These are phyloP conservation scores for Macrocystidia cucumis DNA, from an alignment of 1,284 basidiomycete species.

Conservation along the genomic window DNA sequence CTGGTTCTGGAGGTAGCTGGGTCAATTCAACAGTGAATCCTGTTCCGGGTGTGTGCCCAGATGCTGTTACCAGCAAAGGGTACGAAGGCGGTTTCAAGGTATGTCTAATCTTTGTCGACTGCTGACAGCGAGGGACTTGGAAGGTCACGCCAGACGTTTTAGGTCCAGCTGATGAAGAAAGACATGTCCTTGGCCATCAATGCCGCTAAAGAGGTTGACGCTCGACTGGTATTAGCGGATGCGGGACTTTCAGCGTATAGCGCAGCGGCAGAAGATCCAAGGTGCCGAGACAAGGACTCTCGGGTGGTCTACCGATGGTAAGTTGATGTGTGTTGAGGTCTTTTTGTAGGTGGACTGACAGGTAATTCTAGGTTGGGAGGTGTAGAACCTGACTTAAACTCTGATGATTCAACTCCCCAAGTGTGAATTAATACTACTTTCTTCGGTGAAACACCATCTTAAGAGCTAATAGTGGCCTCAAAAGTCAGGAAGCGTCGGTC, in stretches of 20 bases:
- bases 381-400: slow-evolving; percentile 9
- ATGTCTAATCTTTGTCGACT: not conserved
- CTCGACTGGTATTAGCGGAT: slow-evolving; percentile 27
- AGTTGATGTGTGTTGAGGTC: not conserved
- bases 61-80: slow-evolving; percentile 29
- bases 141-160: no score
- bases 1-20: slow-evolving; percentile 30
- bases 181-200: slow-evolving; percentile 28
- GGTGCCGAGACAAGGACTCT: slow-evolving; percentile 25
- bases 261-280: slow-evolving; percentile 27
- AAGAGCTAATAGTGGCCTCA: no score
- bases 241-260: slow-evolving; percentile 26
- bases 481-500: not conserved
- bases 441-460: no score
- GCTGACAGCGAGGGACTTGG: no score
- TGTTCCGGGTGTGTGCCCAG: slow-evolving; percentile 31
- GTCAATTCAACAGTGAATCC: slow-evolving; percentile 31
- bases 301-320: slow-evolving; percentile 31
- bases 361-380: slow-evolving; percentile 10
- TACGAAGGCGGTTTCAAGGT: slow-evolving; percentile 34
- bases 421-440: no score
- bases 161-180: slow-evolving; percentile 34
- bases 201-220: slow-evolving; percentile 24
- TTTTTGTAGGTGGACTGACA: not conserved
- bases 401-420: no score